Conservation (phyloP, 495 filamentous ascomycete species). For the Penicillium macrosclerotiorum region DNA sequence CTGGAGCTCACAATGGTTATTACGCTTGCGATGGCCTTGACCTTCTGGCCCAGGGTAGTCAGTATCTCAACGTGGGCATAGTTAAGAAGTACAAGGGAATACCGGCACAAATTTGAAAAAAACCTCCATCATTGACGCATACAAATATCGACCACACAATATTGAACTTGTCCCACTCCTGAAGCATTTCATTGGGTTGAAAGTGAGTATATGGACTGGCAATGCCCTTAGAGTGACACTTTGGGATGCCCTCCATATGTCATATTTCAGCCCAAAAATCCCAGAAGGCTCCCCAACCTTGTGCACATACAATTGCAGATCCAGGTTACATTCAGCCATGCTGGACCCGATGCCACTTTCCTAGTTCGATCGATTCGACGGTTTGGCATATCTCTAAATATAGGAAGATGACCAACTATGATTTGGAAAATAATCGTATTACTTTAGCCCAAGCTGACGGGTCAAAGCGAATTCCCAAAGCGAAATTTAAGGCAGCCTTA, state of each 20-base stretch:
- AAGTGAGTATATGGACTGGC: constrained; percentile 13
- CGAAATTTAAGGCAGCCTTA: too few species aligned
- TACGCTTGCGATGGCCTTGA: neutral
- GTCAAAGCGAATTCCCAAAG: too few species aligned
- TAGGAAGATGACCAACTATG: too few species aligned
- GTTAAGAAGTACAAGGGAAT: constrained; percentile 5
- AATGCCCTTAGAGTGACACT: constrained; percentile 12
- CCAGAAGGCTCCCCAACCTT: neutral
- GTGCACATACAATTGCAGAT: constrained; percentile 3
- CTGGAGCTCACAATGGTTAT: neutral
- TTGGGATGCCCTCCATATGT: constrained; percentile 12
- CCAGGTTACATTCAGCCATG: constrained; percentile 4
- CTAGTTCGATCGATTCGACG: neutral
- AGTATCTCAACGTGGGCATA: constrained; percentile 1
- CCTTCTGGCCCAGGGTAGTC: neutral
- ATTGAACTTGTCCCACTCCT: constrained; percentile 2
- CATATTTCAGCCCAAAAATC: neutral
- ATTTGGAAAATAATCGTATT: too few species aligned
- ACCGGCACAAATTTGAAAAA: constrained; percentile 6
- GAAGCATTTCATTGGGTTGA: constrained; percentile 2
- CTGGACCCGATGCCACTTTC: constrained; percentile 8
- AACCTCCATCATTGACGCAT: constrained; percentile 6
- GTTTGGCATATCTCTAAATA: neutral
- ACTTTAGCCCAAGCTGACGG: too few species aligned
- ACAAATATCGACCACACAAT: neutral